These are phyloP conservation scores for Striga hermonthica DNA, from an alignment of 305 asterid species.

Conservation along the genomic window DNA sequence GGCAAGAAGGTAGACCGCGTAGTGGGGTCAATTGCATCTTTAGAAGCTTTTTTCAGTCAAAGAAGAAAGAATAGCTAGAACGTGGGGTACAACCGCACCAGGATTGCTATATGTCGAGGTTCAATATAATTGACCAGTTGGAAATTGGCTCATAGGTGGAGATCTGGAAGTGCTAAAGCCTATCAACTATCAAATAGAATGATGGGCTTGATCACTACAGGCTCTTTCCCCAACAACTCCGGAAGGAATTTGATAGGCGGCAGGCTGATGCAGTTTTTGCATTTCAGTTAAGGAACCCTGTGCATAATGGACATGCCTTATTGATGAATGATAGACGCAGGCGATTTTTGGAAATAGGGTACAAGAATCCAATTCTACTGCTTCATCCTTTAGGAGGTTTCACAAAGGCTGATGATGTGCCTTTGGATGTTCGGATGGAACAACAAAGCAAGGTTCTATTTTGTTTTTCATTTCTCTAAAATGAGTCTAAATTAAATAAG, in stretches of 20 bases:
- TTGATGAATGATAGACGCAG: slow-evolving; percentile 75
- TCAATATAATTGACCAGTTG: slow-evolving; percentile 59
- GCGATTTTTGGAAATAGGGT: slow-evolving; percentile 72
- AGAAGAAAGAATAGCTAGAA: slow-evolving; percentile 85
- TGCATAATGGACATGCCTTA: slow-evolving; percentile 82
- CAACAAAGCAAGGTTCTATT: slow-evolving; percentile 75
- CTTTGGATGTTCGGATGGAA: slow-evolving; percentile 85
- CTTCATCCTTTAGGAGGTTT: slow-evolving; percentile 87
- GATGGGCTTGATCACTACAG: slow-evolving; percentile 50
- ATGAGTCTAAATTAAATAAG: too few relatives aligned
- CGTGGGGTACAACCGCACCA: slow-evolving; percentile 82
- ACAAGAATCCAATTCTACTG: slow-evolving; percentile 76
- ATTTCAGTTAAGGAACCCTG: slow-evolving; percentile 84
- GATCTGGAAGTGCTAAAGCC: slow-evolving; percentile 71
- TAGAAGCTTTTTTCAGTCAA: too few relatives aligned
- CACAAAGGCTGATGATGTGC: slow-evolving; percentile 83
- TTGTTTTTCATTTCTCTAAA: too few relatives aligned
- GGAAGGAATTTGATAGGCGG: slow-evolving; percentile 66
- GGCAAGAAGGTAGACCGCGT: too few relatives aligned
- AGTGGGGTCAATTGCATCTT: too few relatives aligned
- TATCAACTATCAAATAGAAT: slow-evolving; percentile 39
- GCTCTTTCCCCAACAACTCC: slow-evolving; percentile 69
- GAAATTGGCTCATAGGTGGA: slow-evolving; percentile 91
- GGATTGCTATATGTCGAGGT: slow-evolving; percentile 84
- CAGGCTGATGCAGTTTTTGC: slow-evolving; percentile 87